Conservation (phyloP, 108 stramenopile genomes). For the Asterionellopsis glacialis region DNA sequence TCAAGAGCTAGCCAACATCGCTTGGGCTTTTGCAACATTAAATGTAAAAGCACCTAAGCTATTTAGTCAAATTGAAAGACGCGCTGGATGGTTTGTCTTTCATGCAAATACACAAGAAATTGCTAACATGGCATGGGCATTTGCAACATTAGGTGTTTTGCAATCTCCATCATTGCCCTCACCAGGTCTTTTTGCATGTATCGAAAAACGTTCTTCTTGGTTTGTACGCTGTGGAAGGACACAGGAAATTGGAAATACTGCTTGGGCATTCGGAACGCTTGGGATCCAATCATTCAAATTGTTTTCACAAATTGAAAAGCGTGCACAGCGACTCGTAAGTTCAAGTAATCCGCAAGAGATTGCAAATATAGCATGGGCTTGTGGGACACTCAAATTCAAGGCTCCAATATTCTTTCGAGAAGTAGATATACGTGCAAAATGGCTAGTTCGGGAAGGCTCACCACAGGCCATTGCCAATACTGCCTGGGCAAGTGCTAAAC, state of each 20-base stretch:
- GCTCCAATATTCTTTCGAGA: constrained; percentile 5
- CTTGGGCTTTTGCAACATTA: constrained; percentile 16
- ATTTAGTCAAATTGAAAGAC: constrained; percentile 4
- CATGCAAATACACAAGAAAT: constrained; percentile 12
- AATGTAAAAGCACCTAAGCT: constrained; percentile 7
- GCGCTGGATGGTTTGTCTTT: constrained; percentile 3
- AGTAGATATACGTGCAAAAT: constrained; percentile 5
- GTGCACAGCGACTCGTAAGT: not conserved
- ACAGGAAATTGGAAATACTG: constrained; percentile 14
- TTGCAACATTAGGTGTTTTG: constrained; percentile 2
- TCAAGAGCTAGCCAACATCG: constrained; percentile 14
- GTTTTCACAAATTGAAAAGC: constrained; percentile 12
- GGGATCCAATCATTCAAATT: constrained; percentile 4
- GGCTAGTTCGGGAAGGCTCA: constrained; percentile 1
- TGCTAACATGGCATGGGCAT: constrained; percentile 12
- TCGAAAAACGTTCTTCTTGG: constrained; percentile 8
- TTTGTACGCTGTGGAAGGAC: not conserved
- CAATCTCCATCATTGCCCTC: not conserved
- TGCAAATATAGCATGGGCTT: constrained; percentile 15
- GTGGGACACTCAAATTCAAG: constrained; percentile 9
- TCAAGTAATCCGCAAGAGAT: not conserved
- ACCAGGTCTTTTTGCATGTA: constrained; percentile 1
- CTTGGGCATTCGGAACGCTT: constrained; percentile 20
- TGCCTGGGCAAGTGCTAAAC: constrained; percentile 15
- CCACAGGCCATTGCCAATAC: constrained; percentile 7